These are phyloP conservation scores for Ceratocystis variospora DNA, from an alignment of 2,329 filamentous ascomycete species.

Conservation along the genomic window DNA sequence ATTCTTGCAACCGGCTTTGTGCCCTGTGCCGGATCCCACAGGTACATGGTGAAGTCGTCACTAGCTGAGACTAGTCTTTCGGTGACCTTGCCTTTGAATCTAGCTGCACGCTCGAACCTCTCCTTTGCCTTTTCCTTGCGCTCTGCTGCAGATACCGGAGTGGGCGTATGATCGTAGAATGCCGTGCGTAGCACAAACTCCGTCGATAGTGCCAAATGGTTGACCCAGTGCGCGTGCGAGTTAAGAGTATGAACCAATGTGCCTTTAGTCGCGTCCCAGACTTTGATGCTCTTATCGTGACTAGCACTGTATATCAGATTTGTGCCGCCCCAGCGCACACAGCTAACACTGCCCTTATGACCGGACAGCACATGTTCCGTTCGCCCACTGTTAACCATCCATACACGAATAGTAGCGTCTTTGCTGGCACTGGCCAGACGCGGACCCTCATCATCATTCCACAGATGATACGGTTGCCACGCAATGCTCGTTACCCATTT, in stretches of 20 bases:
- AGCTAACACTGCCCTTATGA: conserved; percentile 79
- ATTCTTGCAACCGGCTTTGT: conserved; percentile 79
- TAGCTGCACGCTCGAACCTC: conserved; percentile 75
- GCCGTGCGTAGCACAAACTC: conserved; percentile 78
- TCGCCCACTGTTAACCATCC: conserved; percentile 64
- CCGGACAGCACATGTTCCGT: conserved; percentile 75
- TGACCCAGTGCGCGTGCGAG: conserved; percentile 86
- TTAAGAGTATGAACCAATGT: conserved; percentile 66
- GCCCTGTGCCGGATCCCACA: conserved; percentile 72
- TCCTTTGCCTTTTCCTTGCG: conserved; percentile 63
- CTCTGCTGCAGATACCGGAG: conserved; percentile 34
- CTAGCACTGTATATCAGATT: conserved; percentile 72
- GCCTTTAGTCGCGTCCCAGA: conserved; percentile 74
- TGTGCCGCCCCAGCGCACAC: conserved; percentile 88
- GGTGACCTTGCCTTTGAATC: conserved; percentile 57
- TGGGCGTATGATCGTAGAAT: conserved; percentile 67
- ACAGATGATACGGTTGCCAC: conserved; percentile 89
- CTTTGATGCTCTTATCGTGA: conserved; percentile 82
- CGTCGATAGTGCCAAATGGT: conserved; percentile 84
- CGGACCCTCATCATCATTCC: conserved; percentile 52
- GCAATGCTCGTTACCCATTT: conserved; percentile 80
- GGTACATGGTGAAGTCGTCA: conserved; percentile 91
- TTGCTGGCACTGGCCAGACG: conserved; percentile 79
- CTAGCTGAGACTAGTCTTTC: conserved; percentile 82
- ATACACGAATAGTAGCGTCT: conserved; percentile 70